Percentiles rank a stretch among this genome's conserved stretches.
Conservation (phyloP, 805 yeast species). For the Sporopachydermia lactativora region DNA sequence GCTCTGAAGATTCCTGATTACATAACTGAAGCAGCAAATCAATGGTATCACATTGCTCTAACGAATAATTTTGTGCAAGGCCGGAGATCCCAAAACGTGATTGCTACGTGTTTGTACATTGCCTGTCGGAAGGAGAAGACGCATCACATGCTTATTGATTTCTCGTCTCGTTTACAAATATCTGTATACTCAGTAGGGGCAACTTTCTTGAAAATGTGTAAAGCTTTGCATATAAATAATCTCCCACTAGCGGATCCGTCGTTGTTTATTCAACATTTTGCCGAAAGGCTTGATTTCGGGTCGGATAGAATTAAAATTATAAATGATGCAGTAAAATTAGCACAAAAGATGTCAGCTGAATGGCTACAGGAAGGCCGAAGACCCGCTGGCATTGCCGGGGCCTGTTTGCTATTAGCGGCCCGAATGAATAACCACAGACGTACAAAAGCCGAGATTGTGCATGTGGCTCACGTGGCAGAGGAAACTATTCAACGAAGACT, state of each 20-base stretch:
- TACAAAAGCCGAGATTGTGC: constrained; percentile 86
- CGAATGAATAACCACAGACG: constrained; percentile 93
- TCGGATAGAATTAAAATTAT: constrained; percentile 59
- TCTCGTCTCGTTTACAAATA: constrained; percentile 77
- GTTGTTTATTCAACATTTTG: constrained; percentile 84
- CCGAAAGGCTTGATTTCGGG: constrained; percentile 76
- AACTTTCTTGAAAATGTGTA: constrained; percentile 87
- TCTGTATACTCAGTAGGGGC: constrained; percentile 94
- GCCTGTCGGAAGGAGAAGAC: constrained; percentile 89
- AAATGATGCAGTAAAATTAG: constrained; percentile 74
- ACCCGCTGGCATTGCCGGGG: constrained; percentile 98
- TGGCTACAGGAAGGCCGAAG: constrained; percentile 96
- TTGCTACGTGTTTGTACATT: constrained; percentile 87
- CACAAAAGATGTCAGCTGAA: constrained; percentile 83
- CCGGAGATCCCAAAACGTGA: constrained; percentile 87
- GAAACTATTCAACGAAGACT: constrained; percentile 84
- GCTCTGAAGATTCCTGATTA: constrained; percentile 72
- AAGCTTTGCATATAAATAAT: constrained; percentile 58
- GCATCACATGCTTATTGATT: constrained; percentile 92
- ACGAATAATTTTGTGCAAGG: constrained; percentile 91
- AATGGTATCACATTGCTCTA: constrained; percentile 81
- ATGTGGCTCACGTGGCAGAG: constrained; percentile 90
- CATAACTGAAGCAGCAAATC: constrained; percentile 73
- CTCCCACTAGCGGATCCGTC: constrained; percentile 92
- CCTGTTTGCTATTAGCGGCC: constrained; percentile 84